These are phyloP conservation scores for Chionographis japonica DNA, from an alignment of 106 monocot genomes.

Conservation along the genomic window DNA sequence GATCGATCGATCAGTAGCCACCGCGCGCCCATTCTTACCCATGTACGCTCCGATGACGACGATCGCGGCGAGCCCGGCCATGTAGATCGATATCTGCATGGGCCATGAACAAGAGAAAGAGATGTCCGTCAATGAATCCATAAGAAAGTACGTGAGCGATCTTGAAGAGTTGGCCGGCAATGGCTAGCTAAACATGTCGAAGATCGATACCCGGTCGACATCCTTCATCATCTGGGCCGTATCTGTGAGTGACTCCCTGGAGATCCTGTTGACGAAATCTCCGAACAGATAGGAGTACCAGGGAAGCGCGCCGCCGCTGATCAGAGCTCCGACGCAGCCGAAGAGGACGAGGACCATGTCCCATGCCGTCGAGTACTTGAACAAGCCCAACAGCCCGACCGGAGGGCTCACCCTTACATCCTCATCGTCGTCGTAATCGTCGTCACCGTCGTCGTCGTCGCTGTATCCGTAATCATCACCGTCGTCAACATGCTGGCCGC, in stretches of 20 bases:
- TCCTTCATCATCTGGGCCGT: constrained; percentile 42
- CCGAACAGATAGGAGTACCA: constrained; percentile 55
- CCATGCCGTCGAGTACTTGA: constrained; percentile 31
- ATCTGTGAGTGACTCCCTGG: constrained; percentile 13
- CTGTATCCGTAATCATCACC: not conserved
- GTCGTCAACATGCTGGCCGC: not conserved
- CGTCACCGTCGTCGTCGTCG: not conserved
- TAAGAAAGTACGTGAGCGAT: no score
- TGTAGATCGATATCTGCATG: constrained; percentile 26
- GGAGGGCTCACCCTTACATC: constrained; percentile 6
- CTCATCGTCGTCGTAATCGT: constrained; percentile 13
- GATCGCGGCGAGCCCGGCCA: constrained; percentile 22
- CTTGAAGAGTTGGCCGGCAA: no score
- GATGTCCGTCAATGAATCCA: no score
- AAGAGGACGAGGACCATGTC: constrained; percentile 40
- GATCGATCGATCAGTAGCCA: no score
- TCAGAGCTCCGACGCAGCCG: constrained; percentile 50
- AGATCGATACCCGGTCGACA: constrained; percentile 21
- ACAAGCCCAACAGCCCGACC: constrained; percentile 32
- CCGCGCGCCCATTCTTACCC: constrained; percentile 7
- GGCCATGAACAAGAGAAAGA: not conserved
- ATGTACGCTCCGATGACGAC: constrained; percentile 42
- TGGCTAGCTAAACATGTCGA: no score
- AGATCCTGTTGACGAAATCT: constrained; percentile 40
- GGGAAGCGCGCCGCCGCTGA: constrained; percentile 43